Conservation (phyloP, 768 basidiomycete genomes). For the Boletus barrowsii region DNA sequence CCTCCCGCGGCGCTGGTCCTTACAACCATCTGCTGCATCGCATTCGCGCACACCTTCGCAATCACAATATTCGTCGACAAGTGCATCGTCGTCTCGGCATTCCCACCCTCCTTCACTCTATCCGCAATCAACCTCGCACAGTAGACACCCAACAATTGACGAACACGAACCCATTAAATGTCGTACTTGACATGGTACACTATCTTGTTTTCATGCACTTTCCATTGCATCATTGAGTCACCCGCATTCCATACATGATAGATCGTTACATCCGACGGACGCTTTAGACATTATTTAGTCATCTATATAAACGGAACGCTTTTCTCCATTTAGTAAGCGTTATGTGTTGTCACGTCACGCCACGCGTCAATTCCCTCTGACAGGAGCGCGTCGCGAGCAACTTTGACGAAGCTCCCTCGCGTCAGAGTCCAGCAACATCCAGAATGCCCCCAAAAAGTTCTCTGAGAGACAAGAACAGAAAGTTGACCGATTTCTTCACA, state of each 20-base stretch:
- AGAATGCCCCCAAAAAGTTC: conserved; percentile 21
- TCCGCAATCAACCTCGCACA: conserved; percentile 27
- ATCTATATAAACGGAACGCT: not conserved
- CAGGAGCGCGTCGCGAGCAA: conserved; percentile 3
- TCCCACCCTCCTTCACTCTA: conserved; percentile 31
- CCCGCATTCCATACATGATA: conserved; percentile 2
- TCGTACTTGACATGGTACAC: not conserved
- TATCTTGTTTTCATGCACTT: conserved; percentile 2
- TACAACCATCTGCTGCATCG: conserved; percentile 27
- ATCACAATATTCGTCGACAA: conserved; percentile 30
- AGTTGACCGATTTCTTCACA: conserved; percentile 47
- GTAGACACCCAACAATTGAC: conserved; percentile 34
- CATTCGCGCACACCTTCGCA: conserved; percentile 32
- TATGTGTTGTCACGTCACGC: conserved; percentile 13
- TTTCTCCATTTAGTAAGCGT: not conserved
- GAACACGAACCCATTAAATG: conserved; percentile 16
- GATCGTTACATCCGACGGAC: not conserved
- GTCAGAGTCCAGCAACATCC: not conserved
- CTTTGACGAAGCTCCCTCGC: not conserved
- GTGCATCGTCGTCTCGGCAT: conserved; percentile 30
- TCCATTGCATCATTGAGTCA: conserved; percentile 2
- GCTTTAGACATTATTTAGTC: not conserved
- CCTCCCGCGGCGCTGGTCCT: conserved; percentile 32
- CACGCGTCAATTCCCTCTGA: conserved; percentile 5
- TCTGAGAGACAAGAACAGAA: conserved; percentile 19